Base-by-base conservation (phyloP, 306 rosid genomes). In the Castanea crenata region DNA sequence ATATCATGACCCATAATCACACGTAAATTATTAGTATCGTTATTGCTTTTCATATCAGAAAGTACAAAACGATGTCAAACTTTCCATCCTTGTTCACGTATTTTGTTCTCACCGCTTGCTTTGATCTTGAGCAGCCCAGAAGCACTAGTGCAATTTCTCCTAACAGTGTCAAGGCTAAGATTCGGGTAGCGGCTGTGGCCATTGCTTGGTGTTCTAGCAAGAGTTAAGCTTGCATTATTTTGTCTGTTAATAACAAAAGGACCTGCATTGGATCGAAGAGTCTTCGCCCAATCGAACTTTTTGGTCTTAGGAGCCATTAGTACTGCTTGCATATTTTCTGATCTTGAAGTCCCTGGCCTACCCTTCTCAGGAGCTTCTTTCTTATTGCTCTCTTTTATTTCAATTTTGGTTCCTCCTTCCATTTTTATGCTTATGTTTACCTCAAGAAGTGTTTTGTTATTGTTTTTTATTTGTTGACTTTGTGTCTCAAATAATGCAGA, bases 241-340 rank as follows among this genome's bases (percentile, higher is more conserved):
- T 65, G 38, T 73, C 81, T 72, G 14, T 58, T 69, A 1, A 63
- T 81, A 72, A 32, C 61, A 76, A 73, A 76, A 73, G 80, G 78
- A 6, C 79, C 82, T 15, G 84, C 79, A 76, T 82, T 82, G 20
- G 49, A 69, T 27, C 94, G 27, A 23, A 90, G 85, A 57, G 75
- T 87, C 79, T 79, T 87, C 41, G 63, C 88, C 98, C 98, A 90
- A 64, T 91, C 92, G 87, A 90, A 73, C 83, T 83, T 90, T 76
- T 78, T 83, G 7, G 34, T 31, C 46, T 74, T 64, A 9, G 23
- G 25, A 41, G 15, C 76, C 52, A 51, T 32, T 71, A 35, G 71
- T 61, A 69, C 46, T 41, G 46, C 23, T 71, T 49, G 79, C 83
- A 49, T 52, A 44, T 57, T 52, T 69, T 71, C 59, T 61, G 83